Conservation (phyloP, 1,284 basidiomycete genomes). For the Neolentinus lepideus region DNA sequence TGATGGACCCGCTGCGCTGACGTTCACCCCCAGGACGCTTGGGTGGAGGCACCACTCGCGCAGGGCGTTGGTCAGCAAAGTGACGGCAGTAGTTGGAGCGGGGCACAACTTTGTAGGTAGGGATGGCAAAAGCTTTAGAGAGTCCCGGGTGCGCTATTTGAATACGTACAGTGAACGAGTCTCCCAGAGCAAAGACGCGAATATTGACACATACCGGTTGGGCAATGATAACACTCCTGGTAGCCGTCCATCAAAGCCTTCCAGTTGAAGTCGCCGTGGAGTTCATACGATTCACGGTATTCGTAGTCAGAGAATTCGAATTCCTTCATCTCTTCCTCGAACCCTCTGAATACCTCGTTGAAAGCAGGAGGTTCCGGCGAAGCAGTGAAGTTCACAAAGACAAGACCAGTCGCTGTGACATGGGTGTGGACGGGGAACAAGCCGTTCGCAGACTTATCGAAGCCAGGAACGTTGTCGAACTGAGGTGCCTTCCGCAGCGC, state of each 20-base stretch:
- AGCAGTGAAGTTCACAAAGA: slow-evolving; percentile 19
- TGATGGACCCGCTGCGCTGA: background rate
- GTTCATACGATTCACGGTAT: slow-evolving; percentile 8
- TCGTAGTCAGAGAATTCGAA: slow-evolving; percentile 3
- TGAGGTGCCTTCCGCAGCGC: slow-evolving; percentile 18
- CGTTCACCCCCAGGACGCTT: background rate
- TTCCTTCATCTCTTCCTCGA: slow-evolving; percentile 6
- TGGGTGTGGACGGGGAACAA: slow-evolving; percentile 19
- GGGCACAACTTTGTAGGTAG: background rate
- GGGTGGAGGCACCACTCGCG: background rate
- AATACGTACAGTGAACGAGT: background rate
- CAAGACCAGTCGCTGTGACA: slow-evolving; percentile 16
- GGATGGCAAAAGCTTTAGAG: background rate
- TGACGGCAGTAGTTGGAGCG: background rate
- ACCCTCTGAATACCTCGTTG: slow-evolving; percentile 10
- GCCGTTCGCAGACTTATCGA: slow-evolving; percentile 17
- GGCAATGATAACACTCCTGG: slow-evolving; percentile 19
- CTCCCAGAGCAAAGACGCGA: background rate
- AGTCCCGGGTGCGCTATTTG: background rate
- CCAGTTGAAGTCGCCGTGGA: slow-evolving; percentile 11
- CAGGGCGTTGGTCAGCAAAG: background rate
- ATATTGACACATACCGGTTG: background rate
- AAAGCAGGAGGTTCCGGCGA: slow-evolving; percentile 12
- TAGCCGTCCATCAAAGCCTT: slow-evolving; percentile 20
- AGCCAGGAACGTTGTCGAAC: slow-evolving; percentile 16